Evolutionary conservation across 345 rosid genomes (phyloP).

Genomic region (Chamaenerion angustifolium): DNA sequence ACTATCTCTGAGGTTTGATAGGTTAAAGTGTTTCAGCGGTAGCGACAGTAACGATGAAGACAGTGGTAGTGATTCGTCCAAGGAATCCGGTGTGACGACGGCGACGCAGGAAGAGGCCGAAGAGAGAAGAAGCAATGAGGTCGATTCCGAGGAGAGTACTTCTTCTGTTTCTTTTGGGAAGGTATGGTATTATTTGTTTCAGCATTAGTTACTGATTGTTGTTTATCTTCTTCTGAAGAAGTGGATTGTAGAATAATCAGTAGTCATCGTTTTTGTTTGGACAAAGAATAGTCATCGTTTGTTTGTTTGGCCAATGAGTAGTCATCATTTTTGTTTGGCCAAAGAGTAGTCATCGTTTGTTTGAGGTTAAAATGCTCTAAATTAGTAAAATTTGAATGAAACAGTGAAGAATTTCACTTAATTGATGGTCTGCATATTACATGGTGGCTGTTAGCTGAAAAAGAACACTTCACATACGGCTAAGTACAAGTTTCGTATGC

Average conservation of each 20-base stretch:
- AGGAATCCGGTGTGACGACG: constrained; percentile 27
- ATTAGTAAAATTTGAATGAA: no score
- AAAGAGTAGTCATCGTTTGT: no score
- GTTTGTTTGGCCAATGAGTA: no score
- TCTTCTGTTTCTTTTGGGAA: constrained; percentile 39
- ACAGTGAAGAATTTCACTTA: no score
- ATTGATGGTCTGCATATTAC: no score
- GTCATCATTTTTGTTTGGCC: background rate
- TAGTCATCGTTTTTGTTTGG: no score
- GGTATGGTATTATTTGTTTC: background rate
- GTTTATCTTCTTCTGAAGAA: background rate
- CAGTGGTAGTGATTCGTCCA: constrained; percentile 8
- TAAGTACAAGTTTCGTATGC: no score
- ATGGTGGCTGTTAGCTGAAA: no score
- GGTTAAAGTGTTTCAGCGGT: constrained; percentile 24
- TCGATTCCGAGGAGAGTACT: constrained; percentile 28
- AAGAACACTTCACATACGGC: no score
- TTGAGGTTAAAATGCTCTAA: no score
- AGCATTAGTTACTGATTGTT: background rate
- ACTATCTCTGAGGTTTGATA: constrained; percentile 11
- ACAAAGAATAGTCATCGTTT: no score
- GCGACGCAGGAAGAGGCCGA: constrained; percentile 30
- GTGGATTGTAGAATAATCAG: background rate
- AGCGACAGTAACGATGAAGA: constrained; percentile 12
- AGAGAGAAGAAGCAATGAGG: constrained; percentile 18